Evolutionary conservation across 2,329 filamentous ascomycete genomes (phyloP).

Genomic region (Amylocarpus encephaloides): DNA sequence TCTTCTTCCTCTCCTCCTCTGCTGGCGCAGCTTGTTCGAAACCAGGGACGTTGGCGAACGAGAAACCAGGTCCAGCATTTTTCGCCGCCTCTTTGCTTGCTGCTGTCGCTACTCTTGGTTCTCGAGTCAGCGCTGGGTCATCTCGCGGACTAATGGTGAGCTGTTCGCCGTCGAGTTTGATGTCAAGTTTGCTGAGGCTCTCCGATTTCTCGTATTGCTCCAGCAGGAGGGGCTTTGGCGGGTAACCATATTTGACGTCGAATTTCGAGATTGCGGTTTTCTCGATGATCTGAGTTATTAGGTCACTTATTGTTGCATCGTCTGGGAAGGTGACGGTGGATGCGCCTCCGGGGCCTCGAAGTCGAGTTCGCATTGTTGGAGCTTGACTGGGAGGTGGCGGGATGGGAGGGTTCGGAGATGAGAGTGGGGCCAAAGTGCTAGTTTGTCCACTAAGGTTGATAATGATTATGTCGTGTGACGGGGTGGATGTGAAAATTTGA

Average conservation of each 20-base stretch:
- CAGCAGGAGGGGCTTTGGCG: constrained; percentile 63
- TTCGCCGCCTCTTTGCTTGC: constrained; percentile 3
- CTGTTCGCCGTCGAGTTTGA: constrained; percentile 62
- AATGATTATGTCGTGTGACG: not conserved
- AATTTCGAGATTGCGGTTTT: constrained; percentile 62
- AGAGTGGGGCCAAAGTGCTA: not conserved
- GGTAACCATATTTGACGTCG: constrained; percentile 79
- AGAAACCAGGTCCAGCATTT: constrained; percentile 6
- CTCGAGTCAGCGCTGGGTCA: constrained; percentile 1
- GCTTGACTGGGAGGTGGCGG: constrained; percentile 5
- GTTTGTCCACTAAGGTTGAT: not conserved
- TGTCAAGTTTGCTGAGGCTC: constrained; percentile 47
- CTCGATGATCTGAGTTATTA: constrained; percentile 54
- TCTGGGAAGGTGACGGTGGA: constrained; percentile 64
- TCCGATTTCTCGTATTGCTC: constrained; percentile 40
- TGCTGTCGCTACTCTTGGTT: not conserved
- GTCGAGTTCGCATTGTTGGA: constrained; percentile 60
- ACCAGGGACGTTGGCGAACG: constrained; percentile 12
- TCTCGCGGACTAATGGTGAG: constrained; percentile 46
- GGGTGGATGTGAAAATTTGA: too few species aligned
- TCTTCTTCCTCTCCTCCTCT: not conserved
- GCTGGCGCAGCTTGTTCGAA: not conserved
- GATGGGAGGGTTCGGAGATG: not conserved
- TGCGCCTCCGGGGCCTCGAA: constrained; percentile 68
- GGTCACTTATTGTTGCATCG: constrained; percentile 55